These are phyloP conservation scores for Hyaloscypha variabilis DNA, from an alignment of 495 filamentous ascomycete genomes.

Conservation along the genomic window DNA sequence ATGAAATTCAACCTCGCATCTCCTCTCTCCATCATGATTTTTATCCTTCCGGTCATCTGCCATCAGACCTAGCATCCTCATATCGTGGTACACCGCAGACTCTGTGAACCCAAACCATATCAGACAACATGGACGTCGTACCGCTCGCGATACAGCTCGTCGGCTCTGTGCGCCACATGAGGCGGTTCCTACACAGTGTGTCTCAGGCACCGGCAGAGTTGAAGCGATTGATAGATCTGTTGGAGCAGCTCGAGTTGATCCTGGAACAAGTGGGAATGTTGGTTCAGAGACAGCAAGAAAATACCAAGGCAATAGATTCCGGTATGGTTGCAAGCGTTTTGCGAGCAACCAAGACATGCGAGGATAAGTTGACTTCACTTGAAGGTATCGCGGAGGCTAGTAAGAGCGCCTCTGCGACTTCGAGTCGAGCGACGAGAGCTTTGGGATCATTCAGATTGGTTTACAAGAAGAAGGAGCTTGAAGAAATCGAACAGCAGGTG, in stretches of 20 bases:
- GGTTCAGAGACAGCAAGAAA: neutral
- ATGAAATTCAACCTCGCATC: neutral
- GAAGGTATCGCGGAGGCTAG: neutral
- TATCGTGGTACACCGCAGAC: neutral
- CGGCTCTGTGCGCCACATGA: neutral
- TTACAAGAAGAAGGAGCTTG: conserved; percentile 2
- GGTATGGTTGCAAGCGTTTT: neutral
- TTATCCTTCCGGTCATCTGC: neutral
- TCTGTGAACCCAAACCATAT: neutral
- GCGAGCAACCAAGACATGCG: neutral
- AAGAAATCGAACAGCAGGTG: neutral
- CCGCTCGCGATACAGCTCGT: conserved; percentile 3
- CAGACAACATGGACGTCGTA: neutral
- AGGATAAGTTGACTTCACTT: neutral
- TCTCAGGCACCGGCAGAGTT: conserved; percentile 2
- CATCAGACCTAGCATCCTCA: neutral
- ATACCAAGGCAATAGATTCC: neutral
- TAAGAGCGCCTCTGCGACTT: neutral
- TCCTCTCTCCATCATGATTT: neutral
- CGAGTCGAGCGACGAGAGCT: neutral
- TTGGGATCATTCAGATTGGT: neutral
- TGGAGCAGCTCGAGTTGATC: conserved; percentile 11
- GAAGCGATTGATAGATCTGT: conserved; percentile 4
- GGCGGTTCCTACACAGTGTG: neutral
- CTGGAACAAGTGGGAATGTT: conserved; percentile 5